Conservation (phyloP, 371 early-diverging fungal genomes). For the Blakeslea trispora region DNA sequence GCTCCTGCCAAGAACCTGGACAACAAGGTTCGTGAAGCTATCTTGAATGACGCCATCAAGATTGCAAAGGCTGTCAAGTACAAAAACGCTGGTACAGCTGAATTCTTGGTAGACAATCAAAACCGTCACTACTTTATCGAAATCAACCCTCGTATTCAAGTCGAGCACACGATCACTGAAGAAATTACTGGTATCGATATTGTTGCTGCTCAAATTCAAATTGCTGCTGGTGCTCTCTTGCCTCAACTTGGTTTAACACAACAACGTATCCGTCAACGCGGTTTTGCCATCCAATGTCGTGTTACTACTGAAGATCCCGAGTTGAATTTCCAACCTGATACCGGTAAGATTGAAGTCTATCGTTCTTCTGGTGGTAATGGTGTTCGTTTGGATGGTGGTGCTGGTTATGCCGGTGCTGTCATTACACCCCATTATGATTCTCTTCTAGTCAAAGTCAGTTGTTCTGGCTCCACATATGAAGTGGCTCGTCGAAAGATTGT, state of each 20-base stretch:
- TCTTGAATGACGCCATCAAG: constrained; percentile 89
- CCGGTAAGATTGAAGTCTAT: constrained; percentile 92
- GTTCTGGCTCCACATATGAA: constrained; percentile 84
- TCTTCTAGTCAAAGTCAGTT: constrained; percentile 91
- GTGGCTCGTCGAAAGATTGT: constrained; percentile 87
- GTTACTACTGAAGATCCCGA: constrained; percentile 94
- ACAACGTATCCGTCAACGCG: constrained; percentile 76
- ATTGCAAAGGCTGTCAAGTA: constrained; percentile 89
- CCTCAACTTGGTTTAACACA: constrained; percentile 84
- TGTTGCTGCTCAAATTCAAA: constrained; percentile 89
- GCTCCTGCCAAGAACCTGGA: constrained; percentile 84
- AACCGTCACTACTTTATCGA: constrained; percentile 95
- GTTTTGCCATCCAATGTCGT: constrained; percentile 93
- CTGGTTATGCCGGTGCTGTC: constrained; percentile 87
- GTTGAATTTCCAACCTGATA: constrained; percentile 91
- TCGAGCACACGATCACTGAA: constrained; percentile 93
- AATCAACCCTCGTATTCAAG: constrained; percentile 95
- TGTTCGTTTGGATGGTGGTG: constrained; percentile 90
- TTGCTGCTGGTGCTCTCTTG: constrained; percentile 85
- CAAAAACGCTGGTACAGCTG: constrained; percentile 96
- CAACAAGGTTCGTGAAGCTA: constrained; percentile 69
- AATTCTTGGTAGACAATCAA: constrained; percentile 91
- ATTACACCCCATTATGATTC: constrained; percentile 97
- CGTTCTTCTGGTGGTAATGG: constrained; percentile 89
- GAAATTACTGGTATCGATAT: constrained; percentile 95